Base-by-base conservation (phyloP, 1,284 basidiomycete genomes). In the Testicularia cyperi region DNA sequence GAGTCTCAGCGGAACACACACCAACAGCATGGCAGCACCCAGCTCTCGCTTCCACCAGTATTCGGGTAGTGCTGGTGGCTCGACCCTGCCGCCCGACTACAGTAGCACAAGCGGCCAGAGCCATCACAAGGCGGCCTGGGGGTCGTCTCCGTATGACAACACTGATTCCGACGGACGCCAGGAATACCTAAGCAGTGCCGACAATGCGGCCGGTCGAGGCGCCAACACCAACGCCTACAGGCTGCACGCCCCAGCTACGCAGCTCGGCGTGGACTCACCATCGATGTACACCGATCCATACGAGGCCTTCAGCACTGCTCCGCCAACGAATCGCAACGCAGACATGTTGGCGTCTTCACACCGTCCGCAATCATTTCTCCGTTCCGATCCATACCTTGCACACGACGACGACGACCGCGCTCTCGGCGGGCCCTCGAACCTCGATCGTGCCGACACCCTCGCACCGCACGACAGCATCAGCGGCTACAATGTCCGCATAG, bases 261-360 rank as follows among this genome's bases (percentile, higher is more conserved):
- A 54, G 4, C 16, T 54, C 5, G 45, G 42, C 14, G 42, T 40
- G 6, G 51, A 61, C 26, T 47, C 61, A 20, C 65, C 65, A 10
- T 65, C 62, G n/a, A 54, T 62, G 53, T 70, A 68, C 29, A 68
- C 62, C 6, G 68, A 70, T 25, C 61, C 61, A 0, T 66, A 45
- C 43, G 68, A 70, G 31, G 43, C 51, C 13, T 53, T 51, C 43
- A 49, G 48, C 27, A 36, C 44, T 7, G 43, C 44, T 1, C 43
- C 44, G 4, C 46, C 53, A 14, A 44, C 51, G 4, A 21, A 42
- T 16, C 36, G 28, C 30, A 23, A n/a, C n/a, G n/a, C n/a, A n/a
- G n/a, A n/a, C n/a, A n/a, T n/a, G n/a, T n/a, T n/a, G n/a, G n/a
- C n/a, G n/a, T n/a, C n/a, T n/a, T n/a, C n/a, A n/a, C n/a, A 43